These are phyloP conservation scores for Solanum ossicruentum DNA, from an alignment of 257 asterid genomes.

Conservation along the genomic window DNA sequence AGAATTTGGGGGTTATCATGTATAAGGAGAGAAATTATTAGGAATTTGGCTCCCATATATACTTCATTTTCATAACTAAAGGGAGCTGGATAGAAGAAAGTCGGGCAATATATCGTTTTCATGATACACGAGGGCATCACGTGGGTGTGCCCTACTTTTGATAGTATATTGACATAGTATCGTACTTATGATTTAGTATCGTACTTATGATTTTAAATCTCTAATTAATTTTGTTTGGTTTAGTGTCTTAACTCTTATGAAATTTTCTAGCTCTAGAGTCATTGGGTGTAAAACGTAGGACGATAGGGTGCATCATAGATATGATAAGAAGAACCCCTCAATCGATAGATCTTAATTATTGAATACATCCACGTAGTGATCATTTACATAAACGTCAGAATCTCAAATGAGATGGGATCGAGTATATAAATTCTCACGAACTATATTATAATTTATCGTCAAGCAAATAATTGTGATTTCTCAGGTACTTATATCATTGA, in stretches of 20 bases:
- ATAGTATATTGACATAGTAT: not conserved
- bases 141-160: slow-evolving; percentile 38
- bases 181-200: not conserved
- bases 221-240: not conserved
- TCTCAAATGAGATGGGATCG: not conserved
- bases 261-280: not conserved
- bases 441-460: not conserved
- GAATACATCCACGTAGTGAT: not conserved
- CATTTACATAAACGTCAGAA: not conserved
- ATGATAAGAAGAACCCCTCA: no score
- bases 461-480: not conserved
- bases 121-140: slow-evolving; percentile 19
- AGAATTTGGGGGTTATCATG: not conserved
- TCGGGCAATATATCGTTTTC: slow-evolving; percentile 40
- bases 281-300: not conserved
- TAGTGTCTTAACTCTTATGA: not conserved
- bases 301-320: no score
- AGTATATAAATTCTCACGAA: not conserved
- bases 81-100: not conserved
- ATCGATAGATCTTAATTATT: no score
- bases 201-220: not conserved
- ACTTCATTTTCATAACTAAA: not conserved
- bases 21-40: not conserved
- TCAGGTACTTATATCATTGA: not conserved
- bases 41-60: not conserved